Evolutionary conservation across 2,329 filamentous ascomycete genomes (phyloP).

Genomic region (Incumbomyces delicatus): DNA sequence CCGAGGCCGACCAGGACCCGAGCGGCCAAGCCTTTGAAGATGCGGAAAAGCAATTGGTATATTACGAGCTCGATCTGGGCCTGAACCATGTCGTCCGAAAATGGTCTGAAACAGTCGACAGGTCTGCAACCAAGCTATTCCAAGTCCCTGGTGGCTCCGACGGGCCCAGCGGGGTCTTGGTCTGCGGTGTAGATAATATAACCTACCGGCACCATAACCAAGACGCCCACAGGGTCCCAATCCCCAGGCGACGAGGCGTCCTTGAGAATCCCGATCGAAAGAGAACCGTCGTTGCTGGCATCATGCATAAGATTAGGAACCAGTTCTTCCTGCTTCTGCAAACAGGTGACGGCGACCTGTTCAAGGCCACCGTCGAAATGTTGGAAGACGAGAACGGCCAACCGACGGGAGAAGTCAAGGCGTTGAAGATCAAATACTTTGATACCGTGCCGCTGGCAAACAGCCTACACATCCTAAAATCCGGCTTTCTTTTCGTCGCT

Average conservation of each 20-base stretch:
- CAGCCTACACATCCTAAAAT: conserved; percentile 85
- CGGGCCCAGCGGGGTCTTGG: conserved; percentile 86
- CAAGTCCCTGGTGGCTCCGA: conserved; percentile 91
- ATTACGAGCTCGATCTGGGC: conserved; percentile 94
- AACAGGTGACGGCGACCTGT: conserved; percentile 94
- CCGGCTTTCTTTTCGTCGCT: conserved; percentile 86
- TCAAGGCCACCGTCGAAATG: conserved; percentile 93
- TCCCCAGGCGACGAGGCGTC: conserved; percentile 75
- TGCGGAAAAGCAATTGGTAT: conserved; percentile 82
- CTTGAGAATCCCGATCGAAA: conserved; percentile 90
- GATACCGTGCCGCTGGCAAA: conserved; percentile 86
- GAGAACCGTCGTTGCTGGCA: conserved; percentile 73
- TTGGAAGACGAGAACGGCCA: conserved; percentile 68
- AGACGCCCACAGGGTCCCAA: conserved; percentile 75
- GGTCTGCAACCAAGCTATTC: conserved; percentile 80
- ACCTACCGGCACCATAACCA: conserved; percentile 97
- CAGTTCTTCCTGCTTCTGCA: conserved; percentile 97
- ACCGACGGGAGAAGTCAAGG: conserved; percentile 67
- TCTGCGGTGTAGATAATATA: conserved; percentile 88
- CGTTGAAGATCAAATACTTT: conserved; percentile 92
- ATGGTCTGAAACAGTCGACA: conserved; percentile 90
- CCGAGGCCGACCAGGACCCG: conserved; percentile 81
- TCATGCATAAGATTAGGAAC: conserved; percentile 95
- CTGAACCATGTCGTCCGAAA: conserved; percentile 94
- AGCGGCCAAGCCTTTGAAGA: conserved; percentile 73